Base-by-base conservation (phyloP, 495 filamentous ascomycete genomes). In the Penicillium subrubescens region DNA sequence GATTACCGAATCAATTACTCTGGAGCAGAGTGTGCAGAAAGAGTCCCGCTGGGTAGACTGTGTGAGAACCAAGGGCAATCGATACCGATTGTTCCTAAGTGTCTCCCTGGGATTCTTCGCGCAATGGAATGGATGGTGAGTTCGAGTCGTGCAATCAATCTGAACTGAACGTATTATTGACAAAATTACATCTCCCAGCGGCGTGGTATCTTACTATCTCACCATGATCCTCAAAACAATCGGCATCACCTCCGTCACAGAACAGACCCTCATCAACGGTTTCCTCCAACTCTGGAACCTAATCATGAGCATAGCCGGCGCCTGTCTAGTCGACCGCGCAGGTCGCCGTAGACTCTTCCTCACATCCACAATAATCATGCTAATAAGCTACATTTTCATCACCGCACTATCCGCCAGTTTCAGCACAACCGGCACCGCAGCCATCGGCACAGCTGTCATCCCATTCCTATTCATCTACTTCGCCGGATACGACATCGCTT, bases 21-120 rank as follows among this genome's bases (percentile, higher is more conserved):
- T 80, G 19, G 55, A 46, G 0, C 60, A 17, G 70, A 73, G 48
- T 82, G 75, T 69, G 12, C 67, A n/a, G 87, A 89, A 63, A 88
- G 90, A 80, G 76, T 90, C 78, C 74, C 75, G 60, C 21, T 48
- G 44, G 44, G 25, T 23, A 12, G 44, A 48, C 44, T 48, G 44
- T 10, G 44, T 48, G 44, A 25, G 44, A 11, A 90, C 88, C 41
- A 85, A 82, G 70, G 88, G 89, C 55, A 91, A 91, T 78, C 82
- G 88, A 8, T 86, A 87, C 67, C 81, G 88, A 10, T 67, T 90
- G 1, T 51, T 73, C 23, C 72, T 90, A n/a, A 81, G 86, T 39
- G 69, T 88, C 19, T 84, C 82, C 5, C 75, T 89, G n/a, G 87
- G 88, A 63, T 83, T 89, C 70, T 91, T 90, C 23, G 84, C 84